phyloP scores from a whole-genome alignment of 768 basidiomycete genomes.

The Boletus coccyginus region DNA sequence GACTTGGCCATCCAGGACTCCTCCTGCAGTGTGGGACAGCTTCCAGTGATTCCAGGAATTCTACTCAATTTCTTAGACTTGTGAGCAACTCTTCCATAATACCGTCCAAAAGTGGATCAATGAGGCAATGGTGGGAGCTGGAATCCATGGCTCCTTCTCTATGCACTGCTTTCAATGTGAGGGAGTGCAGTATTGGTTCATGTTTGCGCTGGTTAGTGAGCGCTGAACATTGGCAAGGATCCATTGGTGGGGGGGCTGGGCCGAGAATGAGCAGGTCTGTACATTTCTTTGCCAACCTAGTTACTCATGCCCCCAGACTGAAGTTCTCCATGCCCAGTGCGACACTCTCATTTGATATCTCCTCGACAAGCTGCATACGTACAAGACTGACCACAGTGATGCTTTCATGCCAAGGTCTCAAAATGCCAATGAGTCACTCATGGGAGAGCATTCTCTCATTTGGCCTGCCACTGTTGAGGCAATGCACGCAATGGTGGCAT shows the following conservation, averaged over 20 bases:
- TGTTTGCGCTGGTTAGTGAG: constrained; percentile 34
- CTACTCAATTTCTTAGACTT: too few species aligned
- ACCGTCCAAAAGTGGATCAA: neutral
- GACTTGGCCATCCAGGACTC: too few species aligned
- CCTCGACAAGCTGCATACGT: neutral
- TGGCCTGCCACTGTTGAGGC: neutral
- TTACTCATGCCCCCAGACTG: too few species aligned
- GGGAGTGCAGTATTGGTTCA: constrained; percentile 31
- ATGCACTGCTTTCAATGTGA: neutral
- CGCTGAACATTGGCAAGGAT: constrained; percentile 32
- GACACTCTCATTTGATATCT: neutral
- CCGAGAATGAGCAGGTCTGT: constrained; percentile 34
- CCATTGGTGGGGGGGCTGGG: constrained; percentile 46
- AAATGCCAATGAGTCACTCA: neutral
- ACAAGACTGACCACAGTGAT: neutral
- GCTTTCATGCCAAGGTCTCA: neutral
- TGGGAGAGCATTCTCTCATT: neutral
- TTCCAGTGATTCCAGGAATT: too few species aligned
- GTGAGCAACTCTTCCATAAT: neutral
- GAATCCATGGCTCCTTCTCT: neutral
- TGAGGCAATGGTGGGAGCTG: neutral
- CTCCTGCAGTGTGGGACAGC: too few species aligned
- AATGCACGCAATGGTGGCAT: neutral
- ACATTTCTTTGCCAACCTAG: neutral
- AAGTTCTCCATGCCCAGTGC: neutral